phyloP scores from a whole-genome alignment of 2,329 filamentous ascomycete genomes.

The Diaporthe sp. region DNA sequence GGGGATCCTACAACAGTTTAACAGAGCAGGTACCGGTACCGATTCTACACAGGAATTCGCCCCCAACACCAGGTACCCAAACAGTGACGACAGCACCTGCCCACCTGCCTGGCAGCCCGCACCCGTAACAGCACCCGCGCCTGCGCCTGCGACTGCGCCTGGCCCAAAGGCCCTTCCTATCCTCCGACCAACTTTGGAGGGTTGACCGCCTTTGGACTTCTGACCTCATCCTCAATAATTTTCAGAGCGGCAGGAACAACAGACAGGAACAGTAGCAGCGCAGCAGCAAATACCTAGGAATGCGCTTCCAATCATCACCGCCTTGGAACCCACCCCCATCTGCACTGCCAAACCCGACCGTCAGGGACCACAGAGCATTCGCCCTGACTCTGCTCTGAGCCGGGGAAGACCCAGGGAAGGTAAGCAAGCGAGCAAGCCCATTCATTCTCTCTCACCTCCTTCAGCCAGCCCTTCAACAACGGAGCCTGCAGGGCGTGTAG shows the following conservation, averaged over 20 bases:
- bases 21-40: neutral
- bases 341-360: neutral
- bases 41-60: no score
- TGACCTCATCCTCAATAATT: constrained; percentile 21
- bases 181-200: neutral
- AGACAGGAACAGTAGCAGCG: neutral
- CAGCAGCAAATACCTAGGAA: neutral
- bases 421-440: neutral
- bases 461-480: neutral
- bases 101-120: no score
- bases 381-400: neutral
- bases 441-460: neutral
- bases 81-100: neutral
- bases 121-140: neutral
- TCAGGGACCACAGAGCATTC: neutral
- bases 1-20: neutral
- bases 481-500: neutral
- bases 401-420: neutral
- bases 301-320: neutral
- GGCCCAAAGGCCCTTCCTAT: constrained; percentile 3
- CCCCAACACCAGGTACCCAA: neutral
- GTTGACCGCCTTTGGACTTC: constrained; percentile 29
- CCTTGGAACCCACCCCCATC: neutral
- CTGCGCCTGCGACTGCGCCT: neutral
- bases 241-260: constrained; percentile 17